Conservation (phyloP, 805 yeast genomes). For the Metschnikowia shivogae region DNA sequence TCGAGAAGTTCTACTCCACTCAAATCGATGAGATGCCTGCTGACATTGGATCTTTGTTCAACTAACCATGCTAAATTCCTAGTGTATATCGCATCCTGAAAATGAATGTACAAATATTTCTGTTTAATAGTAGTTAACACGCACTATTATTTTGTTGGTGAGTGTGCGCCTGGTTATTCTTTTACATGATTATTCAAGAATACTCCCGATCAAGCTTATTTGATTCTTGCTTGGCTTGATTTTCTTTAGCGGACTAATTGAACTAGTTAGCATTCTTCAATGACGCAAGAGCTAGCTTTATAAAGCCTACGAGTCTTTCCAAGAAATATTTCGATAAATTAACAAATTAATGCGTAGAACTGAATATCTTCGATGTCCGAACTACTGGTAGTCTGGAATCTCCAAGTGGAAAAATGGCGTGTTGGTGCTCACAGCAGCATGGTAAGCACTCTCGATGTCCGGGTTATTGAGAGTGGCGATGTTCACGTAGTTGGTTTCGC, state of each 20-base stretch:
- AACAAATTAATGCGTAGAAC: constrained; percentile 1
- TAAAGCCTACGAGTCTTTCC: not conserved
- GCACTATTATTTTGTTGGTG: no score
- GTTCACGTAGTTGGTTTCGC: constrained; percentile 39
- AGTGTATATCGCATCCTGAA: not conserved
- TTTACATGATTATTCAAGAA: no score
- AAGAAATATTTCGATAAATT: not conserved
- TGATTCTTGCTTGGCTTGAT: no score
- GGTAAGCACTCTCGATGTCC: constrained; percentile 38
- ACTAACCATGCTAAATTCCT: constrained; percentile 19
- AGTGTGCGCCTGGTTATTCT: no score
- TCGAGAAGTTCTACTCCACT: constrained; percentile 86
- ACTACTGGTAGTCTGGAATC: constrained; percentile 52
- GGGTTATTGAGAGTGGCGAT: constrained; percentile 27
- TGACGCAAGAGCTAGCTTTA: not conserved
- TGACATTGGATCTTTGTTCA: constrained; percentile 50
- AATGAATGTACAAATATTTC: constrained; percentile 2
- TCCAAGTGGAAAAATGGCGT: constrained; percentile 79
- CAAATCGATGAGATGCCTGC: constrained; percentile 93
- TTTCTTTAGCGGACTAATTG: no score
- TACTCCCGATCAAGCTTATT: no score
- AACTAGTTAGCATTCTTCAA: no score
- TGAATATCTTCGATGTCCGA: not conserved
- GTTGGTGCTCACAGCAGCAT: constrained; percentile 57
- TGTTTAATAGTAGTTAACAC: not conserved